Evolutionary conservation across 169 alveolate species (phyloP).

Genomic region (Besnoitia besnoiti): DNA sequence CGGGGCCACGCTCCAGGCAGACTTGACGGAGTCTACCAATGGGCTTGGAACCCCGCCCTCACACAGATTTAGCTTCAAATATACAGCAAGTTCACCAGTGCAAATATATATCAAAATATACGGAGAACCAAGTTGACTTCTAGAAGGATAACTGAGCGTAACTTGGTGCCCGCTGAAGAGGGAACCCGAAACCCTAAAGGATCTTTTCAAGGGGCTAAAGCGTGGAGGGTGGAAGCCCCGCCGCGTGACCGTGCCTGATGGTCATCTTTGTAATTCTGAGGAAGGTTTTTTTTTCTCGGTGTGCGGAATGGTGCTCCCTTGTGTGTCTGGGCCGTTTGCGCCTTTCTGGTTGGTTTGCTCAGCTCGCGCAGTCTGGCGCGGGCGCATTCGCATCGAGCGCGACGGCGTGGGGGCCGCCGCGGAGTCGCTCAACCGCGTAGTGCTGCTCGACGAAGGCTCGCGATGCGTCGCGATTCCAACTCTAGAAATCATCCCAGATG

Average conservation of each 20-base stretch:
- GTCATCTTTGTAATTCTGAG: too few relatives aligned
- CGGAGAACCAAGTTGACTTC: too few relatives aligned
- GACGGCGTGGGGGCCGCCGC: constrained; percentile 73
- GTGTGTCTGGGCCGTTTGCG: neutral
- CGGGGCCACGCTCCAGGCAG: neutral
- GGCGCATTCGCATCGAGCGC: constrained; percentile 75
- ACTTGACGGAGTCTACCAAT: neutral
- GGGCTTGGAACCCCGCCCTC: neutral
- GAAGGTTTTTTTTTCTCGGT: too few relatives aligned
- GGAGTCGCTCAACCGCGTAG: constrained; percentile 71
- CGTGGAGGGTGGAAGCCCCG: too few relatives aligned
- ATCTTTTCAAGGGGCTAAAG: too few relatives aligned
- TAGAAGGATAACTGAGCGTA: too few relatives aligned
- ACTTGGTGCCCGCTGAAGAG: too few relatives aligned
- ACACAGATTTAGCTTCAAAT: too few relatives aligned
- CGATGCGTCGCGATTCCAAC: constrained; percentile 76
- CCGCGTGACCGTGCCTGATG: too few relatives aligned
- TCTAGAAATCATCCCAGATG: constrained; percentile 76
- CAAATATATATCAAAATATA: too few relatives aligned
- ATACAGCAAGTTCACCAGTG: too few relatives aligned
- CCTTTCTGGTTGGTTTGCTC: neutral
- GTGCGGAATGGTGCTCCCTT: neutral
- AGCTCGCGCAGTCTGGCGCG: constrained; percentile 76
- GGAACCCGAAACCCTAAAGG: too few relatives aligned
- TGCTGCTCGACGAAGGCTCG: constrained; percentile 75